Evolutionary conservation across 768 basidiomycete species (phyloP), one percentile per base, ranked within the genome.

Genomic region (Psilocybe sp.): DNA sequence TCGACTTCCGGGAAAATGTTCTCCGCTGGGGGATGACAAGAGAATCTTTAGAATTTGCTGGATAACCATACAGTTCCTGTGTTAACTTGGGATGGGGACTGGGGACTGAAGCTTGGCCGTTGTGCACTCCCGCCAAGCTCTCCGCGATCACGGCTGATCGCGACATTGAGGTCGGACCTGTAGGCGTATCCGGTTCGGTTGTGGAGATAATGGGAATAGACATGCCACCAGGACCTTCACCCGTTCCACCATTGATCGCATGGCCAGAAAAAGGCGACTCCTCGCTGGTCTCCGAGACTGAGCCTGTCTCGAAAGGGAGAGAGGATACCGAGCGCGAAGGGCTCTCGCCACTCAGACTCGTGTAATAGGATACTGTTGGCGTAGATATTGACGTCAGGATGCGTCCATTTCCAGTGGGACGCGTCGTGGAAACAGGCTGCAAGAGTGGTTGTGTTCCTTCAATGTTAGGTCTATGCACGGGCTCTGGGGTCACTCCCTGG

Each of bases 141-240:
- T 15, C 23, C n/a, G n/a, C 44, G 2, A 50, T 54, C 15, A 38
- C 45, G 4, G 13, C 39, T 33, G 34, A 14, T 20, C 40, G 32
- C 18, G 23, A 37, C 9, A 33, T 16, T 35, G 47, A 46, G 34
- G 41, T 43, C 11, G 51, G 49, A 33, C 47, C 46, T 49, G 42
- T 51, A 14, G 58, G 59, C 11, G 60, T 52, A 31, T 59, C 59
- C 14, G 55, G 76, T 3, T 63, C 73, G 14, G 63, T 67, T 1
- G 79, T 82, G 4, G 78, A 76, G 50, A 85, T 83, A 7, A 61
- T 68, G 13, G 83, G 84, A 43, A 85, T 79, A 1, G 75, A 69
- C 20, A 77, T 57, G 0, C 74, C 73, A 12, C 67, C 72, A 34
- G 71, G 77, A 1, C 56, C 71, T 67, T 20, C 45, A 23, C n/a